Evolutionary conservation across 495 filamentous ascomycete genomes (phyloP).

Genomic region (Extremus antarcticus): DNA sequence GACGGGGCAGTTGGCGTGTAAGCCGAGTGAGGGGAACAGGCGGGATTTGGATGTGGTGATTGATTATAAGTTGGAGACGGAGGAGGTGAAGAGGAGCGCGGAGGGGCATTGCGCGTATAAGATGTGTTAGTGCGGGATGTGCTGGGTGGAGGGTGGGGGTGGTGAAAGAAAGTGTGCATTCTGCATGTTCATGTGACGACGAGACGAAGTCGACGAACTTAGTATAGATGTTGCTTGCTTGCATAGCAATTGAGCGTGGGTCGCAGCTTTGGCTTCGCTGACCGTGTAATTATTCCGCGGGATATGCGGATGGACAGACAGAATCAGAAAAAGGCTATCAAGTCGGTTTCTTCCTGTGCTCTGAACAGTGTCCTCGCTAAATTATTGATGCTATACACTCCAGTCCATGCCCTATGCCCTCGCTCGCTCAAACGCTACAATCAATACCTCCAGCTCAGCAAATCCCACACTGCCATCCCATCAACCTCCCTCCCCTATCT

Average conservation of each 20-base stretch:
- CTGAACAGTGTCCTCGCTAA: not conserved
- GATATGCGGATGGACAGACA: too few species aligned
- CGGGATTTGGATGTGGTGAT: slow-evolving; percentile 89
- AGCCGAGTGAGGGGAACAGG: slow-evolving; percentile 86
- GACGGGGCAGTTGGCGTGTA: slow-evolving; percentile 60
- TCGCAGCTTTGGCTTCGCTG: slow-evolving; percentile 24
- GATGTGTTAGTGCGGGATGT: slow-evolving; percentile 57
- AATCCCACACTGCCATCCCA: not conserved
- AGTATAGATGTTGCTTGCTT: not conserved
- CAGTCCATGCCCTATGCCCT: not conserved
- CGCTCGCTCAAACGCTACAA: too few species aligned
- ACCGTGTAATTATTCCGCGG: slow-evolving; percentile 8
- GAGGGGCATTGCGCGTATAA: slow-evolving; percentile 70
- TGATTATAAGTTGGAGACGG: slow-evolving; percentile 65
- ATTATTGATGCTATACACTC: too few species aligned
- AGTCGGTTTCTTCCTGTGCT: not conserved
- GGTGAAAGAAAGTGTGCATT: not conserved
- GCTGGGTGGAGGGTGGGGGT: not conserved
- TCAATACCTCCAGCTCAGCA: not conserved
- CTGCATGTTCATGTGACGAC: not conserved
- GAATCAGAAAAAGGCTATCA: too few species aligned
- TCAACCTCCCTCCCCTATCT: not conserved
- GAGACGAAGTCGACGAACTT: not conserved
- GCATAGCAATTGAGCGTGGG: slow-evolving; percentile 9
- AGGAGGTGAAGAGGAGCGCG: slow-evolving; percentile 55